Conservation (phyloP, 2,329 filamentous ascomycete genomes). For the Aspergillus melleus region DNA sequence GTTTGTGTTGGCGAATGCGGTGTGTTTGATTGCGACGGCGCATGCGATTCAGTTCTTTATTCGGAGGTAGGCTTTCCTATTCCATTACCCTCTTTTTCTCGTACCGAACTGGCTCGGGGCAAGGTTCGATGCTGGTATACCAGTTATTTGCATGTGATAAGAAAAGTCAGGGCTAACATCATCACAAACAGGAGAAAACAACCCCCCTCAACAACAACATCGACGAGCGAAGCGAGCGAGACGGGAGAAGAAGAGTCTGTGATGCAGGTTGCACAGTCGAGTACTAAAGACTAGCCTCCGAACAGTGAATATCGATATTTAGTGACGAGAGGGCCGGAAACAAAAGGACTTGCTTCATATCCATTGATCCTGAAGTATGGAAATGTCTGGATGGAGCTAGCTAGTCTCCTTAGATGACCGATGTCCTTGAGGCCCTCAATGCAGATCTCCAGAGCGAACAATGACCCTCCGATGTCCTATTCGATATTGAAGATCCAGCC, state of each 20-base stretch:
- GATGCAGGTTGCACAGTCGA: slow-evolving; percentile 1
- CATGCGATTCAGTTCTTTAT: slow-evolving; percentile 24
- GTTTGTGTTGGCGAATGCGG: slow-evolving; percentile 41
- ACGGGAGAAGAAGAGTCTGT: background rate
- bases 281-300: background rate
- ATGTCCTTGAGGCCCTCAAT: too few species aligned
- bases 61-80: slow-evolving; percentile 17
- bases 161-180: too few species aligned
- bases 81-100: slow-evolving; percentile 4
- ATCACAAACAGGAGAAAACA: too few species aligned
- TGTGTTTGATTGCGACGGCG: slow-evolving; percentile 36
- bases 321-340: background rate
- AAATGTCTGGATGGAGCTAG: background rate
- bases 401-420: background rate
- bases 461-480: too few species aligned
- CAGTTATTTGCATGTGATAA: too few species aligned
- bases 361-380: background rate
- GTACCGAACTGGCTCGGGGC: too few species aligned
- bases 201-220: too few species aligned
- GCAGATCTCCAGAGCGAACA: too few species aligned
- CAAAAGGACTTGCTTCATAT: too few species aligned
- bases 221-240: too few species aligned
- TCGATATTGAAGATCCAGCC: too few species aligned
- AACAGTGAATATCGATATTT: background rate
- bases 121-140: too few species aligned